phyloP scores from a whole-genome alignment of 768 basidiomycete species.

The Amanita rubescens region DNA sequence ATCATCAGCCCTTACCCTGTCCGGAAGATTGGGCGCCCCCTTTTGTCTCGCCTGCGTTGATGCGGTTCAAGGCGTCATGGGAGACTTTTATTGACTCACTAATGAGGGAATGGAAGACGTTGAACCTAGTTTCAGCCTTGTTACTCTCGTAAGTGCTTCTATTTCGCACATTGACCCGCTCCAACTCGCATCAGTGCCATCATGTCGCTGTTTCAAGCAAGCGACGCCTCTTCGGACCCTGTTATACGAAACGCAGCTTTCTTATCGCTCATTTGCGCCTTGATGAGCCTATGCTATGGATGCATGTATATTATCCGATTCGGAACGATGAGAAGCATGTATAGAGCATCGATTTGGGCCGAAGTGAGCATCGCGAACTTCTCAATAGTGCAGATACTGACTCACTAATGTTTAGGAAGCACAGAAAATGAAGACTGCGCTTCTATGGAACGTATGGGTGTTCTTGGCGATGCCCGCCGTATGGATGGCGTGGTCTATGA shows the following conservation, averaged over 20 bases:
- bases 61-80: conserved; percentile 63
- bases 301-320: conserved; percentile 71
- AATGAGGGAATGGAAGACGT: conserved; percentile 68
- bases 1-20: conserved; percentile 29
- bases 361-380: conserved; percentile 34
- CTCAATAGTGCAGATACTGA: not conserved
- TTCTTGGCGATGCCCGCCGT: conserved; percentile 46
- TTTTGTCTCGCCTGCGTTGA: conserved; percentile 53
- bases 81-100: conserved; percentile 65
- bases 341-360: conserved; percentile 65
- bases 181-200: conserved; percentile 42
- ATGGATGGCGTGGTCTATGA: conserved; percentile 73
- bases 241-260: conserved; percentile 55
- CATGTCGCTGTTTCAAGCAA: conserved; percentile 59
- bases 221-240: conserved; percentile 47
- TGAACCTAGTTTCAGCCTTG: conserved; percentile 66
- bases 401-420: conserved; percentile 42
- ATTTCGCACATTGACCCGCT: too few relatives aligned
- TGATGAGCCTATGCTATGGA: conserved; percentile 68
- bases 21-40: conserved; percentile 48
- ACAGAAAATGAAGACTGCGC: conserved; percentile 27
- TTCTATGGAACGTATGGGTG: conserved; percentile 32
- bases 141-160: conserved; percentile 36
- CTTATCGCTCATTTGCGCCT: conserved; percentile 54
- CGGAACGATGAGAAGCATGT: conserved; percentile 65